phyloP scores from a whole-genome alignment of 1,284 basidiomycete genomes.

The Macrocystidia cucumis region DNA sequence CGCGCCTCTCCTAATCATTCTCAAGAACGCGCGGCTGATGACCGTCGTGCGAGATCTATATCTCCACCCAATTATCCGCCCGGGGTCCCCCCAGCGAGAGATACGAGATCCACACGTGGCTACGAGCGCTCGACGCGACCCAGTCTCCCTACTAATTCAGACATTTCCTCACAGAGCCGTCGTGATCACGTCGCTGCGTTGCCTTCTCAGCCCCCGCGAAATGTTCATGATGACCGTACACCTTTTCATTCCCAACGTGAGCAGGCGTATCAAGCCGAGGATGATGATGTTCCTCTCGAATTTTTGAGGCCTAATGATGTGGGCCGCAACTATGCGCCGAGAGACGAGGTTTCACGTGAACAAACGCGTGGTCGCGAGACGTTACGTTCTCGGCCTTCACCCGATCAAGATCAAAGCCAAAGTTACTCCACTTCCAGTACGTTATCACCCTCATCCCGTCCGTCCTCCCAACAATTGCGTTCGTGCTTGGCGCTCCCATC shows the following conservation, averaged over 20 bases:
- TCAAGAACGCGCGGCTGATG: constrained; percentile 19
- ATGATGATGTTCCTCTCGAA: constrained; percentile 11
- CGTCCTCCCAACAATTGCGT: constrained; percentile 23
- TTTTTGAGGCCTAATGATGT: constrained; percentile 16
- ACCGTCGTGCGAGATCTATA: constrained; percentile 20
- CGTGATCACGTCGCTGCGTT: constrained; percentile 17
- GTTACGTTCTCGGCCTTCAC: constrained; percentile 19
- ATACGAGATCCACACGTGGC: constrained; percentile 17
- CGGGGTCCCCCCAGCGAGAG: constrained; percentile 9
- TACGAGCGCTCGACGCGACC: constrained; percentile 14
- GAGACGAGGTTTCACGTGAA: constrained; percentile 18
- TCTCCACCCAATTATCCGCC: constrained; percentile 16
- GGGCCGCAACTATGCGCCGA: constrained; percentile 12
- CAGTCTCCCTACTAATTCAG: constrained; percentile 22
- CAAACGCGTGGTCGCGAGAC: constrained; percentile 20
- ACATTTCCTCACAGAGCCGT: constrained; percentile 16
- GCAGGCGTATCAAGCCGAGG: constrained; percentile 5
- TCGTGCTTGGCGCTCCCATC: constrained; percentile 15
- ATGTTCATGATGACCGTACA: constrained; percentile 12
- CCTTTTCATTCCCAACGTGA: constrained; percentile 14
- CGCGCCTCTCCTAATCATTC: constrained; percentile 17
- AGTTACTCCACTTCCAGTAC: constrained; percentile 60
- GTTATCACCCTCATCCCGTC: constrained; percentile 63
- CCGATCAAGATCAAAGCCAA: constrained; percentile 28
- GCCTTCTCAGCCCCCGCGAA: constrained; percentile 9